Percentiles rank a stretch among this genome's conserved stretches.
These are phyloP conservation scores for Trichosporon coremiiforme DNA, from an alignment of 1,284 basidiomycete species.

Conservation along the genomic window DNA sequence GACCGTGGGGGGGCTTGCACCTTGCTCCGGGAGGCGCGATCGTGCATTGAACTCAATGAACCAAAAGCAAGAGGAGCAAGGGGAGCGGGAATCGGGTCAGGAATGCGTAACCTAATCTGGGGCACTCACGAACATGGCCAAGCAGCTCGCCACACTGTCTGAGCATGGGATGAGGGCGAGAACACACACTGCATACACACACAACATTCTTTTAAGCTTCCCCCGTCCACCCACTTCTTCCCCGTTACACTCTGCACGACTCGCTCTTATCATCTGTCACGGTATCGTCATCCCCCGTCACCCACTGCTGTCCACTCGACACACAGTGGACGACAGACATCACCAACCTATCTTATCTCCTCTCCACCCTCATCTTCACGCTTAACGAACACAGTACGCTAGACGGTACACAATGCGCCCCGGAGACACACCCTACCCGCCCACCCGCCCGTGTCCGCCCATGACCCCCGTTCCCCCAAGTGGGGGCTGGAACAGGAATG, in stretches of 20 bases:
- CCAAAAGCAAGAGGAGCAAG: not conserved
- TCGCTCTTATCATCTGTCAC: not conserved
- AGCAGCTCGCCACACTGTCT: not conserved
- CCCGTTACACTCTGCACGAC: not conserved
- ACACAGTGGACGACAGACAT: not conserved
- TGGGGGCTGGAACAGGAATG: not conserved
- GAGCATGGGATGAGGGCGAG: not conserved
- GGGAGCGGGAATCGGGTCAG: not conserved
- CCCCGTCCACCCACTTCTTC: not conserved
- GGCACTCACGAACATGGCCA: not conserved
- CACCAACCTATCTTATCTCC: not conserved
- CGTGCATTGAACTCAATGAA: not conserved
- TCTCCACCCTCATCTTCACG: not conserved
- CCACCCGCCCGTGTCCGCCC: conserved; percentile 5
- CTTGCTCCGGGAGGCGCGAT: not conserved
- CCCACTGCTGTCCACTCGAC: not conserved
- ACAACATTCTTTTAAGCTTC: not conserved
- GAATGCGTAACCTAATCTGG: conserved; percentile 7
- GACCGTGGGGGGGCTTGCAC: not conserved
- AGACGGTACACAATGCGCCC: not conserved
- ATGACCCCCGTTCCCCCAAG: conserved; percentile 10
- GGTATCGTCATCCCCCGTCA: not conserved
- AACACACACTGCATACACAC: not conserved
- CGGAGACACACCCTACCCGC: conserved; percentile 10
- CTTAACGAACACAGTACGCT: not conserved